Evolutionary conservation across 2,329 filamentous ascomycete species (phyloP).

Genomic region (Aspergillus eucalypticola): DNA sequence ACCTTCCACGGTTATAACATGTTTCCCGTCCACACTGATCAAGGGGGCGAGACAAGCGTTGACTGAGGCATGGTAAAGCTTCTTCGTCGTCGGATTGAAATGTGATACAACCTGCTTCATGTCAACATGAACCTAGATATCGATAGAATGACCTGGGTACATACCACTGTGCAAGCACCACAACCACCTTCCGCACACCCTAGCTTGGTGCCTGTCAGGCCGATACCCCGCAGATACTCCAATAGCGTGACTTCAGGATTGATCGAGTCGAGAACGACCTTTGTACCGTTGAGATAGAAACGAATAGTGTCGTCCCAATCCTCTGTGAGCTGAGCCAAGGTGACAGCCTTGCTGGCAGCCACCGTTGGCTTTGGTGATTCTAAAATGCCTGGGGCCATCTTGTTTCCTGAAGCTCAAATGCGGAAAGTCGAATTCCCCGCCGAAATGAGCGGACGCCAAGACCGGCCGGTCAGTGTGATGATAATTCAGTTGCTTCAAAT

Average conservation of each 20-base stretch:
- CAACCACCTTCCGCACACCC: conserved; percentile 96
- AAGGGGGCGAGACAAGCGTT: conserved; percentile 94
- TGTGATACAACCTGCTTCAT: conserved; percentile 72
- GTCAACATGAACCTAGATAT: conserved; percentile 19
- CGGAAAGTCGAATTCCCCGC: neutral
- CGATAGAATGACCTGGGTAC: neutral
- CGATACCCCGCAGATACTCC: conserved; percentile 89
- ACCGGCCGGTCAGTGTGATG: neutral
- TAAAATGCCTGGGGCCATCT: conserved; percentile 61
- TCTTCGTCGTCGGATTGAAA: conserved; percentile 85
- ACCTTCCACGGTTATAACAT: conserved; percentile 96
- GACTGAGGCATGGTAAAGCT: conserved; percentile 93
- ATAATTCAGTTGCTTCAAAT: neutral
- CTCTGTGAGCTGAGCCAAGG: conserved; percentile 66
- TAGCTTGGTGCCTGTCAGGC: conserved; percentile 91
- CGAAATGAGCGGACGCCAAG: neutral
- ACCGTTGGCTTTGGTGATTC: conserved; percentile 49
- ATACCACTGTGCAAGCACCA: conserved; percentile 59
- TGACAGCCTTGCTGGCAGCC: conserved; percentile 44
- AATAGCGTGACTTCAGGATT: conserved; percentile 90
- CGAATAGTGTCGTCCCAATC: conserved; percentile 82
- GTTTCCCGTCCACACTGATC: conserved; percentile 91
- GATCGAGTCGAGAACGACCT: conserved; percentile 78
- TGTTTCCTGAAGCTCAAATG: conserved; percentile 10
- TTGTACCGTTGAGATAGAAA: conserved; percentile 94